phyloP scores from a whole-genome alignment of 345 rosid species.

The Brassica nigra region DNA sequence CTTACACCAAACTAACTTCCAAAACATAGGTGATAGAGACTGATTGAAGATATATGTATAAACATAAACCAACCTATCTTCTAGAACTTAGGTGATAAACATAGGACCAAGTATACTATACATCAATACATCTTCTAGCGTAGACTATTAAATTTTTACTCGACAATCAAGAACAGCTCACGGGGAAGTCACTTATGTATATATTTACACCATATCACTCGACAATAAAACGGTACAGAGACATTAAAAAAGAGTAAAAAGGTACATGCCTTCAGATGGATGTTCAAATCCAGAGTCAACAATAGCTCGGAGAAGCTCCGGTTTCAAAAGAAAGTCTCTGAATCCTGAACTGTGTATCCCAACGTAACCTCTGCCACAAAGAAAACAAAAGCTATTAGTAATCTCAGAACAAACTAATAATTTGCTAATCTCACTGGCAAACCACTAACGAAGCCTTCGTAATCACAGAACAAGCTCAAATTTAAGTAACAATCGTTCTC shows the following conservation, averaged over 20 bases:
- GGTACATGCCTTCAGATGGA: conserved; percentile 87
- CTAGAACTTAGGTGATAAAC: too few relatives aligned
- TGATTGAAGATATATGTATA: too few relatives aligned
- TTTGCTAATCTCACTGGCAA: too few relatives aligned
- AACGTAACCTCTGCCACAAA: conserved; percentile 73
- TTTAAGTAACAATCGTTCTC: background rate
- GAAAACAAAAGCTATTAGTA: too few relatives aligned
- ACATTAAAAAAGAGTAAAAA: background rate
- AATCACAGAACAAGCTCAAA: background rate
- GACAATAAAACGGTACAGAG: background rate
- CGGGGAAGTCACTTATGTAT: too few relatives aligned
- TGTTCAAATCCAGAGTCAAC: conserved; percentile 99
- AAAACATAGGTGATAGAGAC: background rate
- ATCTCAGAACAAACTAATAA: too few relatives aligned
- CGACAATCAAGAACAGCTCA: background rate
- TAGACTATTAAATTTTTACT: too few relatives aligned
- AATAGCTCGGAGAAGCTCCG: conserved; percentile 96
- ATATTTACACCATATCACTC: background rate
- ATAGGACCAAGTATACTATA: too few relatives aligned
- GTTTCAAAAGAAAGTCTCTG: conserved; percentile 99
- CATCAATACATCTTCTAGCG: too few relatives aligned
- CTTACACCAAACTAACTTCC: background rate
- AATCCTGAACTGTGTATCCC: conserved; percentile 99
- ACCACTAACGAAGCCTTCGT: background rate
- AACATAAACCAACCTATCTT: background rate